These are phyloP conservation scores for Emydomyces testavorans DNA, from an alignment of 2,329 filamentous ascomycete species.

Conservation along the genomic window DNA sequence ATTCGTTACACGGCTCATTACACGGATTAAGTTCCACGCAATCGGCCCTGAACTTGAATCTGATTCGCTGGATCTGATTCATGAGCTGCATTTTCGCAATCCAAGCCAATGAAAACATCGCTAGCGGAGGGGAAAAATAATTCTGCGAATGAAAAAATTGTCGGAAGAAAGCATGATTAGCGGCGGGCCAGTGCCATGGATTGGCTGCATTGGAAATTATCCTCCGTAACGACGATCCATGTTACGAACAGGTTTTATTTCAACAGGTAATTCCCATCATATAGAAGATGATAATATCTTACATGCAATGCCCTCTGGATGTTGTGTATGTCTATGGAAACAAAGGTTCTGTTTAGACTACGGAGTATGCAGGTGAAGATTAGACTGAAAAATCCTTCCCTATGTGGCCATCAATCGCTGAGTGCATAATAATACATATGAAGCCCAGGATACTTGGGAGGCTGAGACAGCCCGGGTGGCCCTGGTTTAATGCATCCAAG, in stretches of 20 bases:
- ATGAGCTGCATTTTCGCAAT: neutral
- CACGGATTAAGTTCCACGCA: neutral
- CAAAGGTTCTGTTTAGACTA: neutral
- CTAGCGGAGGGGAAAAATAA: neutral
- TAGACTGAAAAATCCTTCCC: neutral
- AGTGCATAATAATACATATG: no score
- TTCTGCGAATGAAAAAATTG: neutral
- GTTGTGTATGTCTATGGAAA: no score
- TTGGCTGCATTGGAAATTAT: constrained; percentile 1
- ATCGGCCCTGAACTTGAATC: neutral
- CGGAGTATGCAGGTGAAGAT: no score
- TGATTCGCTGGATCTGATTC: neutral
- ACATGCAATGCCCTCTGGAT: no score
- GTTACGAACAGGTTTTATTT: no score
- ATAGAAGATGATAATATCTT: no score
- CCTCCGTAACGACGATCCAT: no score
- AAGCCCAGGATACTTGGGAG: no score
- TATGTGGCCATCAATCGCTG: neutral
- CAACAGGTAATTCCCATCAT: no score
- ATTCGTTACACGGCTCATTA: neutral
- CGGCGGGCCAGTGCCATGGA: constrained; percentile 1
- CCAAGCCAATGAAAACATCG: neutral
- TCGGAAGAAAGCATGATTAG: neutral
- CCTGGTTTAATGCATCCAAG: no score
- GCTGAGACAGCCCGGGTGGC: neutral